Conservation (phyloP, 345 rosid species). For the Anastatica hierochuntica region DNA sequence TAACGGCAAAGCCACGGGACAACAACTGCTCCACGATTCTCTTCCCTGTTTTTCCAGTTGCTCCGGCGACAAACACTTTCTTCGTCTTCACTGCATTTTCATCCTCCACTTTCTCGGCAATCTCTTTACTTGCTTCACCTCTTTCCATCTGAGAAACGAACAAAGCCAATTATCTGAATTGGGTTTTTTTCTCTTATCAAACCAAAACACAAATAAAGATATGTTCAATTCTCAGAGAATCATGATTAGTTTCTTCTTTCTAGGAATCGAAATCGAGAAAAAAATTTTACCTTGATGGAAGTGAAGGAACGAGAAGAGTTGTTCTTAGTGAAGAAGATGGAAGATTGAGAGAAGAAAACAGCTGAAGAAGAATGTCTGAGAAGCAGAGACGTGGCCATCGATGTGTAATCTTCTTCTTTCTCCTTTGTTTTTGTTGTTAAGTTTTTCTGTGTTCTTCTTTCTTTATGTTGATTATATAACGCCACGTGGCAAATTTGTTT, state of each 20-base stretch:
- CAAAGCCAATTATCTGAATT: too few relatives aligned
- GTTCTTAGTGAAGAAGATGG: constrained; percentile 19
- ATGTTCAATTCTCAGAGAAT: background rate
- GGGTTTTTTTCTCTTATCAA: too few relatives aligned
- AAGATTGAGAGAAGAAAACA: constrained; percentile 7
- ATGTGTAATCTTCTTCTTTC: background rate
- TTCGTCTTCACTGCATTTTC: constrained; percentile 17
- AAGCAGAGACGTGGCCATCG: constrained; percentile 40
- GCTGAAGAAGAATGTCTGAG: constrained; percentile 24
- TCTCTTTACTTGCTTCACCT: too few relatives aligned
- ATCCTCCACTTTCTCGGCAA: too few relatives aligned
- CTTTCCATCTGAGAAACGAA: constrained; percentile 44
- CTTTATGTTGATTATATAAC: constrained; percentile 5
- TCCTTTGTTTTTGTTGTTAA: too few relatives aligned
- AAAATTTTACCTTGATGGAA: constrained; percentile 25
- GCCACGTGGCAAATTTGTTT: constrained; percentile 10
- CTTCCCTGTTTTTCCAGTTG: constrained; percentile 77
- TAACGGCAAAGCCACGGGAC: constrained; percentile 71
- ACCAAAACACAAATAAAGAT: too few relatives aligned
- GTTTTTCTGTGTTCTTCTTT: background rate
- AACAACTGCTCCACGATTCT: constrained; percentile 74
- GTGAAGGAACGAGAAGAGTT: constrained; percentile 14
- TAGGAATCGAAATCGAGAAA: background rate
- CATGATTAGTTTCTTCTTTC: too few relatives aligned
- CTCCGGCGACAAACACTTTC: constrained; percentile 87